Base-by-base conservation (phyloP, 139 green algal genomes). In the Diplosphaera chodatii region DNA sequence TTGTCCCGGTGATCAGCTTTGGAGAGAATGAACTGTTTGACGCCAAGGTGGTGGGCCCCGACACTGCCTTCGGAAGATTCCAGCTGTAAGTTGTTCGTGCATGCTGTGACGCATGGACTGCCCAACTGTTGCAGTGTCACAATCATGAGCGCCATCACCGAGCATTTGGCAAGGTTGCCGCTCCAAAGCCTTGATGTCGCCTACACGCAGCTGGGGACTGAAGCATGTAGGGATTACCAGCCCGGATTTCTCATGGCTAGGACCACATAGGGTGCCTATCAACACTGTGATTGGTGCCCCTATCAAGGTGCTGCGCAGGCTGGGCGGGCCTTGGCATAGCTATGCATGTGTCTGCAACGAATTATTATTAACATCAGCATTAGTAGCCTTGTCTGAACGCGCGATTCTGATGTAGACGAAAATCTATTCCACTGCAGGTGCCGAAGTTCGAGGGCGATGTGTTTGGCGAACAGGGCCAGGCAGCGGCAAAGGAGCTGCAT, bases 1-100 rank as follows among this genome's bases (percentile, higher is more conserved):
- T 89, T 37, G 78, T 89, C 18, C 83, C 83, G 5, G 72, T 86
- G 5, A 40, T 85, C 2, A 28, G 32, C 33, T 86, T 83, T 74
- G 83, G 83, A 23, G 83, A 86, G 64, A 81, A 70, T 13, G 81
- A 88, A 41, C 67, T 80, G 23, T 84, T 84, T 64, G 71, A 80
- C 31, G 70, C 40, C 67, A 59, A 21, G 16, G 48, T 59, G 16
- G 48, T 59, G 48, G 48, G 48, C 48, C 13, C 16, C 16, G 18
- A 59, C 48, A 59, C 48, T 27, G 48, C 48, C 3, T 59, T 59
- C 48, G 48, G 48, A 10, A 59, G 25, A 25, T 59, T 59, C 48
- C 48, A 59, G 48, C 48, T 59, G 48, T 59, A 18, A 59, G 48
- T 25, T n/a, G n/a, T n/a, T n/a, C n/a, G n/a, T n/a, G n/a, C n/a